phyloP scores from a whole-genome alignment of 192 early-diverging fungal species.

The Pecoramyces ruminantium region DNA sequence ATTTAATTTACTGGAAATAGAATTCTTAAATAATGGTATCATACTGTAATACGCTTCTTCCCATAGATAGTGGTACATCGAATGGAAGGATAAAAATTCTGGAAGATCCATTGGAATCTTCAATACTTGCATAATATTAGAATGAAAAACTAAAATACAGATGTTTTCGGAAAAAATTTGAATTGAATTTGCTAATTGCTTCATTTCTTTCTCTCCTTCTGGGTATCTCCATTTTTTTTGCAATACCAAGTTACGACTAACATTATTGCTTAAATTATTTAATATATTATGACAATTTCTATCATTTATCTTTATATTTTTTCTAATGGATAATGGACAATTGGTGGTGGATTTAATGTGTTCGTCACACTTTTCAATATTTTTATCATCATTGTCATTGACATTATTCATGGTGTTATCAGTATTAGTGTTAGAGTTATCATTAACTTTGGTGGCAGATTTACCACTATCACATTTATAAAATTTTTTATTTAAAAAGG shows the following conservation, averaged over 20 bases:
- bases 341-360: too few species aligned
- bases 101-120: background rate
- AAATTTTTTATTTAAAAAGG: background rate
- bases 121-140: background rate
- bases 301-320: too few species aligned
- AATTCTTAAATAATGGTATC: too few species aligned
- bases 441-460: too few species aligned
- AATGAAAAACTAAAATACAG: background rate
- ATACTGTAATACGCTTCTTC: background rate
- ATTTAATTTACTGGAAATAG: too few species aligned
- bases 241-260: background rate
- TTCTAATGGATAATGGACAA: too few species aligned
- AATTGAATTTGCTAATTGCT: background rate
- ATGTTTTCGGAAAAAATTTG: background rate
- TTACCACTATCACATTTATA: background rate
- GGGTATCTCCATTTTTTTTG: background rate
- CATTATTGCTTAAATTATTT: too few species aligned
- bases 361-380: too few species aligned
- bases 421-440: too few species aligned
- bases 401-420: too few species aligned
- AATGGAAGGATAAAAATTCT: background rate
- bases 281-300: too few species aligned
- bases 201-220: background rate
- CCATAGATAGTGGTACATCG: background rate
- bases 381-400: too few species aligned